phyloP scores from a whole-genome alignment of 495 filamentous ascomycete genomes.

The Delitschia confertaspora region DNA sequence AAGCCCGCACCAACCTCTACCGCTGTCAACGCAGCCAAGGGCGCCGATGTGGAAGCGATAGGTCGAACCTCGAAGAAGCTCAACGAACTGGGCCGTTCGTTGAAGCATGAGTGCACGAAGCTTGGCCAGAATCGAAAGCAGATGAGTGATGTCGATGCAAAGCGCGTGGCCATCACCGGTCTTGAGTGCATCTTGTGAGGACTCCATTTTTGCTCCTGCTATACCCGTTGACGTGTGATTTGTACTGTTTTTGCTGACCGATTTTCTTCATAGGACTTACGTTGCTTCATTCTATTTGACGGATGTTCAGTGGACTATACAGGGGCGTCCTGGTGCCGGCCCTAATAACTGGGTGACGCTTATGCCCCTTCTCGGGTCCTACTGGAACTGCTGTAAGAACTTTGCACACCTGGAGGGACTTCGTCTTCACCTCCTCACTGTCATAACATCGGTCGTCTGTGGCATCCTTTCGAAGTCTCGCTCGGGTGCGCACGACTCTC shows the following conservation, averaged over 20 bases:
- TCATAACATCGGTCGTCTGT: conserved; percentile 19
- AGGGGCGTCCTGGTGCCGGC: conserved; percentile 8
- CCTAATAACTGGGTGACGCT: conserved; percentile 24
- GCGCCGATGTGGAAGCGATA: conserved; percentile 13
- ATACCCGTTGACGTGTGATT: background rate
- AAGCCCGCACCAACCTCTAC: conserved; percentile 20
- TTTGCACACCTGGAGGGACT: conserved; percentile 21
- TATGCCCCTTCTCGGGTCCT: conserved; percentile 16
- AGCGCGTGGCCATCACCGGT: conserved; percentile 18
- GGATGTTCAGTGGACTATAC: conserved; percentile 8
- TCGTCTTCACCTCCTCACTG: conserved; percentile 12
- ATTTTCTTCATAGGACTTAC: conserved; percentile 19
- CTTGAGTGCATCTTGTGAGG: conserved; percentile 26
- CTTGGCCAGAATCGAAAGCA: conserved; percentile 6
- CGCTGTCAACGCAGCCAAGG: conserved; percentile 9
- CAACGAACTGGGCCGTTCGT: conserved; percentile 16
- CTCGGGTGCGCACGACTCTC: no score
- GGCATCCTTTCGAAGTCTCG: conserved; percentile 2
- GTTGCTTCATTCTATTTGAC: conserved; percentile 16
- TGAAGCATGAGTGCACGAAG: conserved; percentile 23
- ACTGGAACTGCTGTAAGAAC: conserved; percentile 7
- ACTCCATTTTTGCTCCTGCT: background rate
- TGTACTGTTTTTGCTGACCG: background rate
- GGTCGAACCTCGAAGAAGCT: conserved; percentile 9
- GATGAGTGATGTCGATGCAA: conserved; percentile 9